A percentile compares a stretch with the other conserved stretches of the same genome.
Evolutionary conservation across 495 filamentous ascomycete species (phyloP).

Genomic region (Aspergillus kassunensis): DNA sequence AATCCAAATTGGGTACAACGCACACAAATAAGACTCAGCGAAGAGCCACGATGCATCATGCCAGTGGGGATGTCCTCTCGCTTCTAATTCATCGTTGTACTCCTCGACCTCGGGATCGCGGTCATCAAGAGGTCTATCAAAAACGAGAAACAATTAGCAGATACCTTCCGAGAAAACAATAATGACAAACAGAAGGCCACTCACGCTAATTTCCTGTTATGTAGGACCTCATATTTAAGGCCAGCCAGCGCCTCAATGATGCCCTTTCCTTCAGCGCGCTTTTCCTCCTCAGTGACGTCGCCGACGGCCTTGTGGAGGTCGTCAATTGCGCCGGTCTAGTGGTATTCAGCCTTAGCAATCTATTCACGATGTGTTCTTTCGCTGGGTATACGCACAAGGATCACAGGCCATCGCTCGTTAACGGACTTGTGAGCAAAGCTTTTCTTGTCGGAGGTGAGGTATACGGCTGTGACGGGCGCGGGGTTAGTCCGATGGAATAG

Average conservation of each 20-base stretch:
- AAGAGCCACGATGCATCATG: conserved; percentile 83
- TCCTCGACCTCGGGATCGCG: conserved; percentile 68
- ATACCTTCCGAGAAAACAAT: background rate
- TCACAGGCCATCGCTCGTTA: conserved; percentile 86
- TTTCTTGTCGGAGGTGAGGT: conserved; percentile 70
- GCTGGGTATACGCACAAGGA: conserved; percentile 57
- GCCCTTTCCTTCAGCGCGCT: conserved; percentile 74
- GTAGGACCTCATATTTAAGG: conserved; percentile 94
- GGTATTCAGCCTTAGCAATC: background rate
- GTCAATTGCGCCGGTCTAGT: conserved; percentile 88
- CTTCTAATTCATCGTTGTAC: conserved; percentile 83
- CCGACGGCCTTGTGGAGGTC: conserved; percentile 75
- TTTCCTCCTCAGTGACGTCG: conserved; percentile 50
- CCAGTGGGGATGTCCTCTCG: conserved; percentile 73
- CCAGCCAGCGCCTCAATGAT: conserved; percentile 76
- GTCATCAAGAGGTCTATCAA: conserved; percentile 87
- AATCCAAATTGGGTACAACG: conserved; percentile 41
- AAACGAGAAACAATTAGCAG: no score
- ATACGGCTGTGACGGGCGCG: conserved; percentile 54
- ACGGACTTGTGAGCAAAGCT: conserved; percentile 86
- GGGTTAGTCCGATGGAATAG: conserved; percentile 15
- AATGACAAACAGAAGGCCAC: conserved; percentile 18
- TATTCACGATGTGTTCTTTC: background rate
- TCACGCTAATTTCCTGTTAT: conserved; percentile 78
- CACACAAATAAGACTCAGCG: conserved; percentile 92